These are phyloP conservation scores for Thraustotheca clavata DNA, from an alignment of 352 stramenopile species.

Conservation along the genomic window DNA sequence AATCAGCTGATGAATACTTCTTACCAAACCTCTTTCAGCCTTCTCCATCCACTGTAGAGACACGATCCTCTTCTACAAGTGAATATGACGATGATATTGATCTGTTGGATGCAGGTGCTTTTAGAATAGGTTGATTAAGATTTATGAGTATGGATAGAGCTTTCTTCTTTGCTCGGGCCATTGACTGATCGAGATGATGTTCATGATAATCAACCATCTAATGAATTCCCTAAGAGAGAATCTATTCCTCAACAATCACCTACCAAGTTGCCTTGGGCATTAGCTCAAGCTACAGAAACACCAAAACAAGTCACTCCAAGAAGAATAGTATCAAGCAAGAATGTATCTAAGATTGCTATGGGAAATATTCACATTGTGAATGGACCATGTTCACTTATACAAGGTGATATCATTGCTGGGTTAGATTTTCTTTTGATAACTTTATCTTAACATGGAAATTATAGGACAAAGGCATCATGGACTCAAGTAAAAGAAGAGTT, in stretches of 20 bases:
- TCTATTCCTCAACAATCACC: too few species aligned
- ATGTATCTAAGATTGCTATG: background rate
- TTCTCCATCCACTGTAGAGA: background rate
- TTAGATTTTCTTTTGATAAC: background rate
- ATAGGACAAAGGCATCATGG: background rate
- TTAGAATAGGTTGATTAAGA: background rate
- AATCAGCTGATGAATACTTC: slow-evolving; percentile 14
- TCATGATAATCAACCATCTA: too few species aligned
- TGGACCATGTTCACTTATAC: slow-evolving; percentile 5
- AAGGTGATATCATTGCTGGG: background rate
- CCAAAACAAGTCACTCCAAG: background rate
- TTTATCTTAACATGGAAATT: background rate
- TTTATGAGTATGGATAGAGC: background rate
- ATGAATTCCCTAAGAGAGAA: too few species aligned
- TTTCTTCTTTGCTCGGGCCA: background rate
- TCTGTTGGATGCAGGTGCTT: background rate
- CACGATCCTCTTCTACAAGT: background rate
- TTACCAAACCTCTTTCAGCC: slow-evolving; percentile 14
- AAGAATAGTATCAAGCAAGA: background rate
- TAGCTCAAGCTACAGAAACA: too few species aligned
- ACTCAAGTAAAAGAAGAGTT: background rate
- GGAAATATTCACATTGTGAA: slow-evolving; percentile 7
- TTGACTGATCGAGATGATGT: background rate
- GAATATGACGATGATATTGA: slow-evolving; percentile 3
- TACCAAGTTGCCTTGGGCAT: too few species aligned